Conservation (phyloP, 345 rosid genomes). For the Theobroma cacao region DNA sequence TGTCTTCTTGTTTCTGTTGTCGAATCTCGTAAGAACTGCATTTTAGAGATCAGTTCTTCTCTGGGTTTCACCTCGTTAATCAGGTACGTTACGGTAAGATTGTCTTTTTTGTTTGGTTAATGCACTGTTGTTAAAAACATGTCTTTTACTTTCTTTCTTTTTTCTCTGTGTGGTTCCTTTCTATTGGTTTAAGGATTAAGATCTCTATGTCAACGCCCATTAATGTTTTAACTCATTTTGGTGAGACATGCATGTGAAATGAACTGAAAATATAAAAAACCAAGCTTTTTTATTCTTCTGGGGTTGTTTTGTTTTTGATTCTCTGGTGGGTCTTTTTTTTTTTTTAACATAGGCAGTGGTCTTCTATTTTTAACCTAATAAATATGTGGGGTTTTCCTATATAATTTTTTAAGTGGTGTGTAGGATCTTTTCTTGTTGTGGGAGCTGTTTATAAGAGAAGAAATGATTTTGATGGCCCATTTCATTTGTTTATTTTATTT, state of each 20-base stretch:
- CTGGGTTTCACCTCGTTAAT: background rate
- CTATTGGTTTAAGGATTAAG: background rate
- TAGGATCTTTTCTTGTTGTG: conserved; percentile 12
- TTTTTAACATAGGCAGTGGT: background rate
- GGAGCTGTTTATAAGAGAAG: conserved; percentile 7
- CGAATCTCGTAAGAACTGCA: conserved; percentile 1
- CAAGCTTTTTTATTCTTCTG: background rate
- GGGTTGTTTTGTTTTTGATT: background rate
- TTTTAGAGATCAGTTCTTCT: conserved; percentile 1
- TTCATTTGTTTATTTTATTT: conserved; percentile 18
- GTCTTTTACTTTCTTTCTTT: background rate
- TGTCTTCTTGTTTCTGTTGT: background rate
- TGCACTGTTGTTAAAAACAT: conserved; percentile 12
- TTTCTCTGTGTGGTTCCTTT: background rate
- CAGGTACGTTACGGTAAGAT: conserved; percentile 16
- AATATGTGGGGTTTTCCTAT: background rate
- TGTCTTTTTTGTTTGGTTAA: background rate
- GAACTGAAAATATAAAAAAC: background rate
- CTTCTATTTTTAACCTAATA: background rate
- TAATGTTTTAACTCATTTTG: background rate
- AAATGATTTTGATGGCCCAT: conserved; percentile 32
- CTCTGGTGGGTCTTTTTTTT: background rate
- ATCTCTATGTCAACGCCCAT: background rate
- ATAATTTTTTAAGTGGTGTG: background rate
- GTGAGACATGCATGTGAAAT: conserved; percentile 18